These are phyloP conservation scores for Voacanga thouarsii DNA, from an alignment of 257 asterid genomes.

Conservation along the genomic window DNA sequence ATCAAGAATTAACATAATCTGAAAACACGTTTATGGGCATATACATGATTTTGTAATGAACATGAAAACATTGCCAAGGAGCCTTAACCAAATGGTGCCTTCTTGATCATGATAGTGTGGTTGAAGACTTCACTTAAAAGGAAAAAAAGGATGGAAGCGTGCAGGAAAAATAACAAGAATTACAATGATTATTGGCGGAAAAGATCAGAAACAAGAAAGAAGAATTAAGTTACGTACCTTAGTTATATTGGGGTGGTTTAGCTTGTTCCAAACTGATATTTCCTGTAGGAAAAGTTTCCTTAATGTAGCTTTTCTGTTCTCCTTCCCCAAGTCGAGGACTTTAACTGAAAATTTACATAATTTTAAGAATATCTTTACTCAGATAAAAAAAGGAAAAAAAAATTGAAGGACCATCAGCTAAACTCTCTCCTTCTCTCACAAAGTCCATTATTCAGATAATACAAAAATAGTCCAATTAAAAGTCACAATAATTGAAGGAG, in stretches of 20 bases:
- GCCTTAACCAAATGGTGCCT: too few species aligned
- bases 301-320: not conserved
- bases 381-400: not conserved
- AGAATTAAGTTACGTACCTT: constrained; percentile 16
- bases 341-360: constrained; percentile 9
- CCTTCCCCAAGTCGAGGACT: constrained; percentile 1
- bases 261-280: constrained; percentile 17
- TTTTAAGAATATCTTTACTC: not conserved
- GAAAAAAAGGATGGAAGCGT: too few species aligned
- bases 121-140: too few species aligned
- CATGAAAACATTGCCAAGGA: too few species aligned
- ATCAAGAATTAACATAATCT: not conserved
- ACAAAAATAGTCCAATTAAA: too few species aligned
- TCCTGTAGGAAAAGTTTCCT: constrained; percentile 11
- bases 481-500: too few species aligned
- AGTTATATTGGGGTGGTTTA: constrained; percentile 23
- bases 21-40: not conserved
- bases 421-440: too few species aligned
- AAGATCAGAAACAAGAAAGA: not conserved
- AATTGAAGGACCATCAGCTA: too few species aligned
- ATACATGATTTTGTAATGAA: not conserved
- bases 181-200: not conserved
- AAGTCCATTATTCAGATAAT: too few species aligned
- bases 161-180: not conserved
- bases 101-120: too few species aligned